Evolutionary conservation across 108 stramenopile genomes (phyloP).

Genomic region (Nitzschia sp.): DNA sequence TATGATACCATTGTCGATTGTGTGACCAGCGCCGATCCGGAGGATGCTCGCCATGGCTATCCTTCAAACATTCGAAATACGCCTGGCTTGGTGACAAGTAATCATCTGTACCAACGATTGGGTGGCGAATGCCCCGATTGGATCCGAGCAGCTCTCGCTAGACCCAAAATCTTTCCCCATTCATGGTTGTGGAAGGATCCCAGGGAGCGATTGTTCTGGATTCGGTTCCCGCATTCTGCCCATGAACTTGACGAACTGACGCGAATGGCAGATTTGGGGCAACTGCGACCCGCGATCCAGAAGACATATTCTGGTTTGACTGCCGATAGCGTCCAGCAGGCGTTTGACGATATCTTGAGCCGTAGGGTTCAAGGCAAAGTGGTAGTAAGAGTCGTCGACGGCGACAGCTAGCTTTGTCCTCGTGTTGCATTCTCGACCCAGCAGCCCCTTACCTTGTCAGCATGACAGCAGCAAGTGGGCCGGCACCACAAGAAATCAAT

Average conservation of each 20-base stretch:
- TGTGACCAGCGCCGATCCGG: conserved; percentile 51
- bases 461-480: too few species aligned
- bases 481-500: too few species aligned
- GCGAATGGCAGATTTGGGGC: conserved; percentile 18
- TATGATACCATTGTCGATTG: conserved; percentile 56
- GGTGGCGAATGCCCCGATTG: conserved; percentile 45
- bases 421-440: too few species aligned
- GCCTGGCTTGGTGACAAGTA: not conserved
- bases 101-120: conserved; percentile 31
- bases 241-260: conserved; percentile 28
- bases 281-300: conserved; percentile 17
- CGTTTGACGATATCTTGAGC: conserved; percentile 27
- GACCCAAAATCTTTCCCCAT: conserved; percentile 22
- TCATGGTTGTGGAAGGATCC: conserved; percentile 23
- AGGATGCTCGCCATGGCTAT: conserved; percentile 35
- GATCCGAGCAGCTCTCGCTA: conserved; percentile 43
- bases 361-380: conserved; percentile 42
- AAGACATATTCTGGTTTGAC: conserved; percentile 4
- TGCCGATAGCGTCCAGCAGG: conserved; percentile 22
- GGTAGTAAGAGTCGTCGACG: conserved; percentile 21
- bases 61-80: conserved; percentile 1
- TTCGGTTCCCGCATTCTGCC: conserved; percentile 37
- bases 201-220: conserved; percentile 46
- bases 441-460: too few species aligned
- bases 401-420: too few species aligned